A percentile compares a stretch with the other conserved stretches of the same genome.
These are phyloP conservation scores for Fusarium falciforme DNA, from an alignment of 2,329 filamentous ascomycete genomes.

Conservation along the genomic window DNA sequence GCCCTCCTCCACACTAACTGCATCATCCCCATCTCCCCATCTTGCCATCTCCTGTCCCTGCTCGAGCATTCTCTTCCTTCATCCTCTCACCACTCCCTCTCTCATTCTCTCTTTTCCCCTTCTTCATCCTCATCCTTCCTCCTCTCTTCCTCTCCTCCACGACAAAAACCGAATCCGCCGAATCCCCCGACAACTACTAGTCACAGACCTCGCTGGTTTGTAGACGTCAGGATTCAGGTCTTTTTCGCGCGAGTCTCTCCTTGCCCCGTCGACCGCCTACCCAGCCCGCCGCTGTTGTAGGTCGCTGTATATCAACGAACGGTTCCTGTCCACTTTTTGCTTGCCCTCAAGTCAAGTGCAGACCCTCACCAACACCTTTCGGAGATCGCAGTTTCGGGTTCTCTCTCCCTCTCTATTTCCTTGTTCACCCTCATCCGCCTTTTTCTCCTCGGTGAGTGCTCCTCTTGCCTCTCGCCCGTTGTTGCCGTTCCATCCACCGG, in stretches of 20 bases:
- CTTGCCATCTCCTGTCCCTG: conserved; percentile 36
- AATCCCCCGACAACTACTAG: conserved; percentile 48
- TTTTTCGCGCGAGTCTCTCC: conserved; percentile 47
- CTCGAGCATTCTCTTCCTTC: conserved; percentile 33
- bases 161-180: conserved; percentile 52
- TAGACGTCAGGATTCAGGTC: conserved; percentile 48
- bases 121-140: conserved; percentile 37
- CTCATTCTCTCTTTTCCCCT: conserved; percentile 32
- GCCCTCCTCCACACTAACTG: conserved; percentile 42
- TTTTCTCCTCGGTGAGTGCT: conserved; percentile 37
- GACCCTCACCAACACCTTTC: conserved; percentile 26
- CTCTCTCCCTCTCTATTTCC: conserved; percentile 18
- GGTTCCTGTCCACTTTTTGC: conserved; percentile 22
- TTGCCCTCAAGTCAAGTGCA: conserved; percentile 25
- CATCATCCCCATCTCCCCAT: conserved; percentile 44
- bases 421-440: conserved; percentile 19
- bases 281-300: conserved; percentile 43
- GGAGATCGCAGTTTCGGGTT: conserved; percentile 31
- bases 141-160: conserved; percentile 41
- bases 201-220: conserved; percentile 49
- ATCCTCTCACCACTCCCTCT: conserved; percentile 41
- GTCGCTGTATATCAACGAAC: conserved; percentile 34
- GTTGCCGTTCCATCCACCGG: background rate
- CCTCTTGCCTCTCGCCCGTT: background rate
- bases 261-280: conserved; percentile 43